phyloP scores from a whole-genome alignment of 495 filamentous ascomycete species.

The Xylaria grammica region DNA sequence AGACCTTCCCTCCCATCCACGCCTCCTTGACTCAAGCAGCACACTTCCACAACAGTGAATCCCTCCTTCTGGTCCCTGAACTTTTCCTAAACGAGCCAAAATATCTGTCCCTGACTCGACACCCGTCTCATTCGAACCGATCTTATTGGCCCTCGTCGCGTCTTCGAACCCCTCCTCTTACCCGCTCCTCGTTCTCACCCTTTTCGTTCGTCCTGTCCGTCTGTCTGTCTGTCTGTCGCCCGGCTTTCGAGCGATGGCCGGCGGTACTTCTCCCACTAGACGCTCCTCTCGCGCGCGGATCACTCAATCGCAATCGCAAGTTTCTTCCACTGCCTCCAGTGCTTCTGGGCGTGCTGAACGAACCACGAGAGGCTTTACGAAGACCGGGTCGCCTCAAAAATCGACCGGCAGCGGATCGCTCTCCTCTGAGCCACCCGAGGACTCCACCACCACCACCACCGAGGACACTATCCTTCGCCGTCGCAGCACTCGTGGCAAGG shows the following conservation, averaged over 20 bases:
- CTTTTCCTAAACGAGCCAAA: constrained; percentile 13
- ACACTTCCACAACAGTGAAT: not conserved
- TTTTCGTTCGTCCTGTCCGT: constrained; percentile 23
- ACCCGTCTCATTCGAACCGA: constrained; percentile 3
- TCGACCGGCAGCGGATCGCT: constrained; percentile 72
- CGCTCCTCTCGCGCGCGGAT: constrained; percentile 91
- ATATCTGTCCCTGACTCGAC: constrained; percentile 17
- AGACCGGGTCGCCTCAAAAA: constrained; percentile 73
- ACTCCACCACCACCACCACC: constrained; percentile 48
- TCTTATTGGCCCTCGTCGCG: constrained; percentile 24
- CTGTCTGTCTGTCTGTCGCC: constrained; percentile 25
- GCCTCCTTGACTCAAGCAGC: constrained; percentile 22
- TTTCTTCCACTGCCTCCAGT: constrained; percentile 79
- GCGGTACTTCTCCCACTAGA: constrained; percentile 69
- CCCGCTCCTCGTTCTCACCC: constrained; percentile 22
- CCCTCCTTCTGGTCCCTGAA: constrained; percentile 1
- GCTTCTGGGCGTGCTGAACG: constrained; percentile 66
- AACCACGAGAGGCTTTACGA: constrained; percentile 71
- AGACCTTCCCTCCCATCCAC: constrained; percentile 16
- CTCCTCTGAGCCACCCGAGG: constrained; percentile 82
- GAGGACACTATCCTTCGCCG: constrained; percentile 56
- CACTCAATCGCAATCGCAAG: constrained; percentile 76
- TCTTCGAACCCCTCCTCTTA: constrained; percentile 21
- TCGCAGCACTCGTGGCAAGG: constrained; percentile 64
- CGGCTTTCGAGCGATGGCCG: constrained; percentile 54